Base-by-base conservation (phyloP, 352 stramenopile species). In the Pythium pyrilobum region DNA sequence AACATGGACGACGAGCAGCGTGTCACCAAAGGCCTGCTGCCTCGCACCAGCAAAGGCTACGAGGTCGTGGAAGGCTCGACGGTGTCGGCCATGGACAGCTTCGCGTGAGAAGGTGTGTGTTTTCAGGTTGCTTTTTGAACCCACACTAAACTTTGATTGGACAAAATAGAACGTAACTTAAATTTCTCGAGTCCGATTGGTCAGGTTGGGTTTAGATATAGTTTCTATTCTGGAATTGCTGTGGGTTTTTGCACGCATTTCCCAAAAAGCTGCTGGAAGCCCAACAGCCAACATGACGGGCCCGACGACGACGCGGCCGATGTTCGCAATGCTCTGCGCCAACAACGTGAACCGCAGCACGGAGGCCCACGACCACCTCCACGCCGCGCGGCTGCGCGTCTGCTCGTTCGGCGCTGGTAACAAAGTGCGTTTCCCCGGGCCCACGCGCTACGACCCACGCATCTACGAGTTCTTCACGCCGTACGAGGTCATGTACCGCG, bases 261-360 rank as follows among this genome's bases (percentile, higher is more conserved):
- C n/a, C 47, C 29, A 32, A 25, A 42, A 54, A 45, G 31, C 3
- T 21, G 27, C 33, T 50, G 23, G 13, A 56, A 41, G 32, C 24
- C 4, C 18, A 21, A 24, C 7, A 29, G 15, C 27, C 4, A 50
- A 6, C 18, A 66, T 55, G 50, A 43, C 31, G 34, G 24, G 37
- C 7, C 20, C 38, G 20, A 4, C 45, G 28, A 11, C 44, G 45
- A 54, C 45, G 38, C 76, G 72, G 12, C 74, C 77, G 27, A 82
- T 89, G 68, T 95, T 95, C 55, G 77, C 81, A 27, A 92, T 95
- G 78, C 63, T 95, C 23, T 96, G 86, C 68, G 83, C 85, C 38
- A 94, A 92, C 75, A 96, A 95, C 69, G 87, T 95, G 47, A 95
- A 96, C 63, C 81, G 86, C 43, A 93, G 79, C 69, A 95, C 88